Base-by-base conservation (phyloP, 768 basidiomycete genomes). In the Naganishia randhawae region DNA sequence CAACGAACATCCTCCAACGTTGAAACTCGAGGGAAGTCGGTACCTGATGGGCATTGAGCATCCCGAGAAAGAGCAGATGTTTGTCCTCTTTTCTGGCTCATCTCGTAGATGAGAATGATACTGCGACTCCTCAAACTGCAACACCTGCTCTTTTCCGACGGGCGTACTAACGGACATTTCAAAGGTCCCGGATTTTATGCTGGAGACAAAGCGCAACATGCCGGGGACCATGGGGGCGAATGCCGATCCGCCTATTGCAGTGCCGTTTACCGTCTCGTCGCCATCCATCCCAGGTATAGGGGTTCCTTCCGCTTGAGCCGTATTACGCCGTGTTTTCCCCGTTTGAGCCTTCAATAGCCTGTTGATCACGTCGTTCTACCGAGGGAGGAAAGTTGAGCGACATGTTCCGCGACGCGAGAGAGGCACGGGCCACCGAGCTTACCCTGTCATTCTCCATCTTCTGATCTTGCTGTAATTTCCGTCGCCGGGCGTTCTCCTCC, bases 381-480 rank as follows among this genome's bases (percentile, higher is more conserved):
- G 53, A 32, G 53, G 19, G 22, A 16, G 14, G 17, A 19, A 39
- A 29, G n/a, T 10, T 53, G 35, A 32, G 52, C 39, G 50, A 29
- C 25, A 3, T 6, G 19, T 25, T n/a, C 35, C 16, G 25, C n/a
- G 27, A 16, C 2, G 41, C 27, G 27, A 35, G 3, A 63, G 17
- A 50, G 7, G 35, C 27, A 48, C 50, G 35, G 9, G 13, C n/a
- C n/a, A n/a, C n/a, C n/a, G 65, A 25, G 62, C 75, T 48, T 50
- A 77, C 78, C 73, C 77, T 77, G 39, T 80, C 78, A 68, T 80
- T 77, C 66, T 78, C 77, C 45, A 73, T 69, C 66, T 73, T 76
- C 69, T 80, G 77, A 62, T 80, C 78, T 22, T 51, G 72, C 66
- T 80, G 78, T 37, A 77, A 67, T 45, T 80, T 80, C 27, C 78